These are phyloP conservation scores for Vigna angularis DNA, from an alignment of 306 rosid genomes.

Conservation along the genomic window DNA sequence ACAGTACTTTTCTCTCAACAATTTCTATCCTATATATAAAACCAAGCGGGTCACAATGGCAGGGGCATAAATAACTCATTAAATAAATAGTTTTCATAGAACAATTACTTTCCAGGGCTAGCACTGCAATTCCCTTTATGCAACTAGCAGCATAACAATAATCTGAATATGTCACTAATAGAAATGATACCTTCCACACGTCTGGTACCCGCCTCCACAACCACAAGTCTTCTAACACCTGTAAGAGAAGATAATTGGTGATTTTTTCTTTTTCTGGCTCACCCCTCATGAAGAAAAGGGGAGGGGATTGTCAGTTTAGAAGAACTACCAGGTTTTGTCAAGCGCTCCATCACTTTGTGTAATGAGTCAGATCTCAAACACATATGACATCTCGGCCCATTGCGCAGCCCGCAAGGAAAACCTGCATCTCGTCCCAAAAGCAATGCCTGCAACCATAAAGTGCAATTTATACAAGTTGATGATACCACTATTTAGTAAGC, in stretches of 20 bases:
- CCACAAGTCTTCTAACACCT: conserved; percentile 65
- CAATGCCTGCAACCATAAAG: conserved; percentile 56
- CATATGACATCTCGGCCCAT: conserved; percentile 56
- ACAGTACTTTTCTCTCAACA: conserved; percentile 42
- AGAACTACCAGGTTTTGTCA: conserved; percentile 64
- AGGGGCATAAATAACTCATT: conserved; percentile 39
- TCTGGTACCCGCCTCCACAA: conserved; percentile 67
- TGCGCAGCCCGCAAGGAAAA: conserved; percentile 41
- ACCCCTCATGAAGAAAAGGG: not conserved
- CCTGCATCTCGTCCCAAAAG: conserved; percentile 53
- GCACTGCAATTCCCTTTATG: conserved; percentile 27
- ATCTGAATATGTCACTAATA: conserved; percentile 64
- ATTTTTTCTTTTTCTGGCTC: not conserved
- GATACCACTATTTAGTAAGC: not conserved
- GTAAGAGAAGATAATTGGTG: conserved; percentile 4
- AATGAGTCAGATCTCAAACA: conserved; percentile 69
- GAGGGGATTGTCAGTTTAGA: not conserved
- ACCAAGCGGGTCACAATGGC: conserved; percentile 35
- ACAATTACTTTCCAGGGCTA: conserved; percentile 27
- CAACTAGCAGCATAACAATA: conserved; percentile 58
- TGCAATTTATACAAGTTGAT: not conserved
- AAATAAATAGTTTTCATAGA: conserved; percentile 25
- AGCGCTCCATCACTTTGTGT: conserved; percentile 63
- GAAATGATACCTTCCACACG: conserved; percentile 78
- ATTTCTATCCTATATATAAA: too few species aligned